Evolutionary conservation across 371 early-diverging fungal species (phyloP).

Genomic region (Mucor ambiguus): DNA sequence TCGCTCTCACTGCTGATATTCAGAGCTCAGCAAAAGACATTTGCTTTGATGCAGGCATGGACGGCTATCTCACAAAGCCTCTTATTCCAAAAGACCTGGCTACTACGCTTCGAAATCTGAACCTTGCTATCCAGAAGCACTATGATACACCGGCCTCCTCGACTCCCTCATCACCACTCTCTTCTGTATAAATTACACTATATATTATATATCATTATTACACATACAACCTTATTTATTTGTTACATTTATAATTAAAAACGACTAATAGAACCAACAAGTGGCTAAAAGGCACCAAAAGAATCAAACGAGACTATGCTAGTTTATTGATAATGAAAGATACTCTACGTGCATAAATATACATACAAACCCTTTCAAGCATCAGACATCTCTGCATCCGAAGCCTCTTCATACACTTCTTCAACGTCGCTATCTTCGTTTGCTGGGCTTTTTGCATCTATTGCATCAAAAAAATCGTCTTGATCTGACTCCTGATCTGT

Average conservation of each 20-base stretch:
- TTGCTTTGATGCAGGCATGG: slow-evolving; percentile 60
- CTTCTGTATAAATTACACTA: not conserved
- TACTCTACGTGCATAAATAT: not conserved
- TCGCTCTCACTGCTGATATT: slow-evolving; percentile 63
- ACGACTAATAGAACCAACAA: not conserved
- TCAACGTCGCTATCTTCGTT: slow-evolving; percentile 19
- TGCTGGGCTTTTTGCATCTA: not conserved
- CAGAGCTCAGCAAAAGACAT: slow-evolving; percentile 52
- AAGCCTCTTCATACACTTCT: slow-evolving; percentile 23
- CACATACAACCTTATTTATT: not conserved
- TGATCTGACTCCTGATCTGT: slow-evolving; percentile 7
- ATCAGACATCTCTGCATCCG: slow-evolving; percentile 17
- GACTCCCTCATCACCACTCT: slow-evolving; percentile 23
- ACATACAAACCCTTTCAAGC: not conserved
- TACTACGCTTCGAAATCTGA: slow-evolving; percentile 29
- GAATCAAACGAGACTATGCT: too few relatives aligned
- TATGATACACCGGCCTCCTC: slow-evolving; percentile 27
- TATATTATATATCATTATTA: not conserved
- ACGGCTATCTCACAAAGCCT: slow-evolving; percentile 66
- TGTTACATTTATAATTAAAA: not conserved
- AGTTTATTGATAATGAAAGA: not conserved
- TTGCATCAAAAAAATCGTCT: slow-evolving; percentile 1
- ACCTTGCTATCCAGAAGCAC: slow-evolving; percentile 23
- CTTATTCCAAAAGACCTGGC: slow-evolving; percentile 49
- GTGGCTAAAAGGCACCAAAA: too few relatives aligned